Percentiles rank a stretch among this genome's conserved stretches.
Evolutionary conservation across 768 basidiomycete species (phyloP).

Genomic region (Leccinum longicurvipes): DNA sequence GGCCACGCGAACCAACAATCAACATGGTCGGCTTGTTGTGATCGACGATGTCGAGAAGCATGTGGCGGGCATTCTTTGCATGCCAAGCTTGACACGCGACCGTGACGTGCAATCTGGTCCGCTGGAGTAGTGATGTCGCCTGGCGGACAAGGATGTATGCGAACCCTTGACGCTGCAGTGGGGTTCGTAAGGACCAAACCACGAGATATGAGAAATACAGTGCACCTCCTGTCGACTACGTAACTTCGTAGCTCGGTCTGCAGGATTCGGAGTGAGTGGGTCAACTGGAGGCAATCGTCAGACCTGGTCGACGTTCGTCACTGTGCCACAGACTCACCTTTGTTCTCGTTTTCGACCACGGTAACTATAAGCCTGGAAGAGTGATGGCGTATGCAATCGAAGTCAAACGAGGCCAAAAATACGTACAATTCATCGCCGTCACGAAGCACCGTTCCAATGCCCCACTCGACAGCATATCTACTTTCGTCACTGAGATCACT

Average conservation of each 20-base stretch:
- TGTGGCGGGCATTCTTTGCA: slow-evolving; percentile 90
- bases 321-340: slow-evolving; percentile 48
- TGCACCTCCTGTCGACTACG: slow-evolving; percentile 87
- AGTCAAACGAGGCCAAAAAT: neutral
- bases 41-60: slow-evolving; percentile 90
- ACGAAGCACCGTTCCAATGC: slow-evolving; percentile 90
- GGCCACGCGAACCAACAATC: slow-evolving; percentile 92
- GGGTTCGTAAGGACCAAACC: slow-evolving; percentile 9
- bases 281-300: slow-evolving; percentile 47
- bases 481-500: slow-evolving; percentile 95
- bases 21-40: slow-evolving; percentile 85
- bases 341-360: slow-evolving; percentile 88
- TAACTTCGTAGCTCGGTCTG: slow-evolving; percentile 75
- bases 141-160: slow-evolving; percentile 89
- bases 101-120: slow-evolving; percentile 83
- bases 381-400: neutral
- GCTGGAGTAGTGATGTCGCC: slow-evolving; percentile 83
- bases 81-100: slow-evolving; percentile 95
- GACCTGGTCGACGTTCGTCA: neutral
- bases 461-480: slow-evolving; percentile 96
- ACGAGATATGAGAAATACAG: slow-evolving; percentile 10
- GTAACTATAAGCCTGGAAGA: slow-evolving; percentile 69
- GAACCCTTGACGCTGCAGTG: slow-evolving; percentile 73
- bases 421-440: slow-evolving; percentile 88
- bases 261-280: slow-evolving; percentile 62